Percentiles rank a stretch among this genome's conserved stretches.
Evolutionary conservation across 306 rosid genomes (phyloP).

Genomic region (Prunus mume): DNA sequence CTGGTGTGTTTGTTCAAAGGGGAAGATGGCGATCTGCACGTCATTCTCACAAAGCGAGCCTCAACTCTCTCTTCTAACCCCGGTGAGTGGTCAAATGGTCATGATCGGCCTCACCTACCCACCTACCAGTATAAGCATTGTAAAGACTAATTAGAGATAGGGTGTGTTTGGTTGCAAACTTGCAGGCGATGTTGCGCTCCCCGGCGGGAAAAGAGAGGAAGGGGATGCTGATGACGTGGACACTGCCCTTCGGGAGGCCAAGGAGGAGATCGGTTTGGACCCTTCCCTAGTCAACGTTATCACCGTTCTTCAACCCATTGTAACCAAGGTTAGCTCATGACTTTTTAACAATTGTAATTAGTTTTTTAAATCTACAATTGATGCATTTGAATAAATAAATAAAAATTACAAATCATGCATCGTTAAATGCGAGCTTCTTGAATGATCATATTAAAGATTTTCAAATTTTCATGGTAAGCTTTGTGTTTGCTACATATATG

Average conservation of each 20-base stretch:
- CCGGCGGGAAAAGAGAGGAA: slow-evolving; percentile 80
- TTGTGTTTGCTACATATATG: neutral
- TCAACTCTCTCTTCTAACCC: slow-evolving; percentile 73
- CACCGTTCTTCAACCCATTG: slow-evolving; percentile 53
- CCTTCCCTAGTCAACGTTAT: slow-evolving; percentile 64
- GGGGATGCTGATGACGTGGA: slow-evolving; percentile 61
- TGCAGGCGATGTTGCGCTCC: slow-evolving; percentile 81
- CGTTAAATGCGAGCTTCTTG: no score
- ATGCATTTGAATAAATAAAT: no score
- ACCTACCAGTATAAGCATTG: no score
- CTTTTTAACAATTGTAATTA: neutral
- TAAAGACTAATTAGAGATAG: neutral
- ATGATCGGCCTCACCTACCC: neutral
- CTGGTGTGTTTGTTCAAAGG: slow-evolving; percentile 62
- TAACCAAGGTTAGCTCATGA: slow-evolving; percentile 15
- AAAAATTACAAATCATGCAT: no score
- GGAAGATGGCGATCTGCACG: slow-evolving; percentile 44
- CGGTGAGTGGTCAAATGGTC: slow-evolving; percentile 29
- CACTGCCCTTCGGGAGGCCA: slow-evolving; percentile 86
- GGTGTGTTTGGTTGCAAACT: slow-evolving; percentile 20
- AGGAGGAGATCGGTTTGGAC: slow-evolving; percentile 85
- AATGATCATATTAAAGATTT: no score
- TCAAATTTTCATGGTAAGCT: no score
- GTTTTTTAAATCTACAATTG: no score
- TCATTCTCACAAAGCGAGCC: slow-evolving; percentile 68